Conservation (phyloP, 2,329 filamentous ascomycete genomes). For the Beauveria sp. region DNA sequence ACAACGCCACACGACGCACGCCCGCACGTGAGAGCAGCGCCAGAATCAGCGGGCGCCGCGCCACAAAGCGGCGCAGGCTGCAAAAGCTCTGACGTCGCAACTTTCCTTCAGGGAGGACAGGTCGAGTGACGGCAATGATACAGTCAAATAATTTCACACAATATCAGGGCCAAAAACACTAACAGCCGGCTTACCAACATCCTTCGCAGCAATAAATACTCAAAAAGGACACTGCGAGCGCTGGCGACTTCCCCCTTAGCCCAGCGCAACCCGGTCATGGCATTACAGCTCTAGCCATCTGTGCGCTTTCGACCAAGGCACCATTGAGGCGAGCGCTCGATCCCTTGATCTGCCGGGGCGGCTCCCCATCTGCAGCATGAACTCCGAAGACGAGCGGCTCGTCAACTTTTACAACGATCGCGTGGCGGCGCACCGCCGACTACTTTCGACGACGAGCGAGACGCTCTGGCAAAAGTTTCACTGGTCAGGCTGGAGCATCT, state of each 20-base stretch:
- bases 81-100: constrained; percentile 10
- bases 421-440: constrained; percentile 25
- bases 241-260: neutral
- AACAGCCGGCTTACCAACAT: too few relatives aligned
- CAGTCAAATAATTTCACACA: neutral
- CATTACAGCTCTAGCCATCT: neutral
- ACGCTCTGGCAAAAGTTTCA: constrained; percentile 24
- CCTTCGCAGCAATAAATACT: neutral
- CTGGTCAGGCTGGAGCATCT: constrained; percentile 29
- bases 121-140: neutral
- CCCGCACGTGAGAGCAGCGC: constrained; percentile 4
- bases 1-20: neutral
- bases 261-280: neutral
- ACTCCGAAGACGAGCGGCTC: constrained; percentile 24
- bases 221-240: neutral
- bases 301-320: constrained; percentile 3
- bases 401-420: constrained; percentile 29
- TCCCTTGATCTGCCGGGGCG: neutral
- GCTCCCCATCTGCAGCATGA: constrained; percentile 24
- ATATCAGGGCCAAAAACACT: neutral
- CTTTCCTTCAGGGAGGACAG: neutral
- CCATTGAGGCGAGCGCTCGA: neutral
- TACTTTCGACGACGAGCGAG: constrained; percentile 20
- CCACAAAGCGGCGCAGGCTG: constrained; percentile 9
- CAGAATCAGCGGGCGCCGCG: constrained; percentile 1